A percentile compares a stretch with the other conserved stretches of the same genome.
Evolutionary conservation across 768 basidiomycete genomes (phyloP).

Genomic region (Podaxis sp.): DNA sequence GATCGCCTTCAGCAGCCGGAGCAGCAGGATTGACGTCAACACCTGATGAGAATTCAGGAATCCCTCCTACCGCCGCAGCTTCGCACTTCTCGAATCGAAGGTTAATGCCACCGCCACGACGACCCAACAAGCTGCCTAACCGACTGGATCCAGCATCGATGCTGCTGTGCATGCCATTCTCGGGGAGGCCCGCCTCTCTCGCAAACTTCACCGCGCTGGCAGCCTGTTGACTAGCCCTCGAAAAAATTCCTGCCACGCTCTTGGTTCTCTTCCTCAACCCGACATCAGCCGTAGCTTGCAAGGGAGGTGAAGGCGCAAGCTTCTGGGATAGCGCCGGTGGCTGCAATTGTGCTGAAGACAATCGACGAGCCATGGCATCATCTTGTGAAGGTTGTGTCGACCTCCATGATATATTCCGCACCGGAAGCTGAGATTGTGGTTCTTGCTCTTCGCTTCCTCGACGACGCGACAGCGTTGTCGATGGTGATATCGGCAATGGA

Average conservation of each 20-base stretch:
- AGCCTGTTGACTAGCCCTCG: not conserved
- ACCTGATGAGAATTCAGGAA: slow-evolving; percentile 4
- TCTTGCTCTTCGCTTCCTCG: not conserved
- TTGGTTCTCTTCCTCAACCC: slow-evolving; percentile 6
- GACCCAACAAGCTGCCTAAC: slow-evolving; percentile 2
- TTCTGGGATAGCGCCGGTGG: not conserved
- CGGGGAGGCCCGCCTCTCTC: not conserved
- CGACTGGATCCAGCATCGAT: not conserved
- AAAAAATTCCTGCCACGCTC: slow-evolving; percentile 1
- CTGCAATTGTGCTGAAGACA: slow-evolving; percentile 7
- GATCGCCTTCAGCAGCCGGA: not conserved
- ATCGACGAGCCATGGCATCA: not conserved
- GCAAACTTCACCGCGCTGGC: not conserved
- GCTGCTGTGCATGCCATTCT: not conserved
- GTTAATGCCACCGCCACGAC: slow-evolving; percentile 12
- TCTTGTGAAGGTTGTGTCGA: not conserved
- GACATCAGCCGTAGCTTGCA: not conserved
- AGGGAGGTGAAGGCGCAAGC: not conserved
- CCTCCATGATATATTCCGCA: not conserved
- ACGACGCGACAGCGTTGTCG: not conserved
- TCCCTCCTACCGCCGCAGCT: not conserved
- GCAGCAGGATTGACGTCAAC: not conserved
- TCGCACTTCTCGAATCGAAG: slow-evolving; percentile 10
- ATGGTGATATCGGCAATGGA: not conserved
- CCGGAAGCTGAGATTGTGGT: not conserved